Evolutionary conservation across 306 rosid genomes (phyloP).

Genomic region (Rubus idaeus): DNA sequence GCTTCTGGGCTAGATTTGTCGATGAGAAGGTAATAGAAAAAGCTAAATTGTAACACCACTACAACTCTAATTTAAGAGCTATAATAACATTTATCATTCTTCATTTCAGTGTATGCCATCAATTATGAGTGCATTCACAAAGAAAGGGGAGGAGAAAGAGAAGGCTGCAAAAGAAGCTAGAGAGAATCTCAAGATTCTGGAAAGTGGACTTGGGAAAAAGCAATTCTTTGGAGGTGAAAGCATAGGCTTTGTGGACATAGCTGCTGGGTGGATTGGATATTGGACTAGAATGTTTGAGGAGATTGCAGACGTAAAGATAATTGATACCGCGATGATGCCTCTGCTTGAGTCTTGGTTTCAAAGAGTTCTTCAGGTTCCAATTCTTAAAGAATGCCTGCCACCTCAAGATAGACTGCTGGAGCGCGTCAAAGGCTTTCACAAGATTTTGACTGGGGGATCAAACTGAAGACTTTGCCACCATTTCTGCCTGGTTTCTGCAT

Average conservation of each 20-base stretch:
- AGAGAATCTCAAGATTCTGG: conserved; percentile 46
- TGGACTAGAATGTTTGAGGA: conserved; percentile 36
- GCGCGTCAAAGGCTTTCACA: conserved; percentile 23
- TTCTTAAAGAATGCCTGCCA: conserved; percentile 39
- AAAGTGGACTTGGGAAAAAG: conserved; percentile 40
- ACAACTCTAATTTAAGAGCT: not conserved
- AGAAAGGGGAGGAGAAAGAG: conserved; percentile 46
- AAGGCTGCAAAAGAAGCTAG: conserved; percentile 41
- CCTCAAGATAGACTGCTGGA: conserved; percentile 36
- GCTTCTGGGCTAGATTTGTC: conserved; percentile 46
- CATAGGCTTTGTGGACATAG: conserved; percentile 47
- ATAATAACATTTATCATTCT: not conserved
- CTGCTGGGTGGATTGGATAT: conserved; percentile 43
- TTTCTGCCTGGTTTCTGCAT: no score
- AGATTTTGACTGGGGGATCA: conserved; percentile 30
- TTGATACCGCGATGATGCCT: conserved; percentile 38
- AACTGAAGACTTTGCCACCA: conserved; percentile 24
- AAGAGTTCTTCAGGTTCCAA: conserved; percentile 28
- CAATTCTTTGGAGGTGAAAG: conserved; percentile 47
- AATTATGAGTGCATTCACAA: conserved; percentile 30
- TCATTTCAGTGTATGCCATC: conserved; percentile 39
- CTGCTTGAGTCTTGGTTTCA: conserved; percentile 40
- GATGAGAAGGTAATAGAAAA: conserved; percentile 40
- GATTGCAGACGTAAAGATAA: conserved; percentile 31
- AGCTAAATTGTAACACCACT: not conserved